Evolutionary conservation across 2,329 filamentous ascomycete genomes (phyloP), one percentile per base, ranked within the genome.

Genomic region (Hypoxylon sp.): DNA sequence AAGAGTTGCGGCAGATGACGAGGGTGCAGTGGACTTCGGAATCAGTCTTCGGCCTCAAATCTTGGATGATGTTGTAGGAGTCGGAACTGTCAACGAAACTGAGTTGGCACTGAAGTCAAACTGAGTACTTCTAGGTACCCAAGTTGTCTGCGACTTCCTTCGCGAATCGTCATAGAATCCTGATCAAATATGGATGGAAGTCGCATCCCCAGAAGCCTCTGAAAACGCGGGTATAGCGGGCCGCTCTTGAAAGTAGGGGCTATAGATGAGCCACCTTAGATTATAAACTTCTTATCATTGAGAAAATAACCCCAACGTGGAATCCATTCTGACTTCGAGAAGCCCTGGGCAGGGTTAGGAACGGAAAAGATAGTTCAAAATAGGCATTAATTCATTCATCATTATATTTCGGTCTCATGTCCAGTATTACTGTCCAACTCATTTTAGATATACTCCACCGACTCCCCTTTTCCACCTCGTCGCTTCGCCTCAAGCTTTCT

Each of bases 401-500:
- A 9, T 40, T 40, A 40, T 20, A 6, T 18, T 40, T 40, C 9
- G 24, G 24, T 40, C 36, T 20, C 16, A n/a, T n/a, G n/a, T n/a
- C n/a, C n/a, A n/a, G n/a, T 5, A 2, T 3, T 11, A 4, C 36
- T 18, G 18, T 20, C 9, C 36, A 20, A 8, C 12, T 6, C n/a
- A 3, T 14, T 28, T 11, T 28, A 12, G 45, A 2, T 12, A 6
- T 20, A 20, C n/a, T 12, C n/a, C 12, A 4, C n/a, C 16, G 4
- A 5, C 20, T 28, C 12, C 3, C 2, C 8, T 32, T 48, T 38
- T 5, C 33, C 16, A 26, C 7, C n/a, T 16, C n/a, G n/a, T 36
- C 24, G 7, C 24, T 30, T 30, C 12, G 20, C 7, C 4, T 62
- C 8, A 65, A 32, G 52, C 44, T 32, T 66, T 62, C 28, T 66